phyloP scores from a whole-genome alignment of 73 alveolate genomes.

The Paramecium tetraurelia region DNA sequence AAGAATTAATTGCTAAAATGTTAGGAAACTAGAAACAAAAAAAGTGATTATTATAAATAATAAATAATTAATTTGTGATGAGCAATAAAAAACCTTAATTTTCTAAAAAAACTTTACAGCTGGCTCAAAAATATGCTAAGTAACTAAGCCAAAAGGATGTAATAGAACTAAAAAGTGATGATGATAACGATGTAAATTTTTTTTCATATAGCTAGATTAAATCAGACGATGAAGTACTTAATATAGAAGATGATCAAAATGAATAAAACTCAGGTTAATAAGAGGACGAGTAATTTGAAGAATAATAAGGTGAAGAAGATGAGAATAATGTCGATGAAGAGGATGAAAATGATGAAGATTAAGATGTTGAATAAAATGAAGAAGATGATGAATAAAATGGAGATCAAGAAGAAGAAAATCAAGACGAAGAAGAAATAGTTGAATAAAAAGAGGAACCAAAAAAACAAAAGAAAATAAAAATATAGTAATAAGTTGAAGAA shows the following conservation, averaged over 20 bases:
- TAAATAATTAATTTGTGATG: constrained; percentile 29
- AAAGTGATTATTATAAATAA: not conserved
- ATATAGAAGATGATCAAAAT: not conserved
- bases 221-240: not conserved
- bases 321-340: constrained; percentile 14
- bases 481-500: not conserved
- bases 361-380: not conserved
- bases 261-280: not conserved
- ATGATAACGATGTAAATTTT: not conserved
- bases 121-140: constrained; percentile 14
- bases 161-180: not conserved
- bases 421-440: constrained; percentile 23
- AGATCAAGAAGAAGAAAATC: constrained; percentile 40
- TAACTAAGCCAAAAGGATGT: not conserved
- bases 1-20: not conserved
- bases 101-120: not conserved
- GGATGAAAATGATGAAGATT: constrained; percentile 21
- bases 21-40: not conserved
- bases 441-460: constrained; percentile 42
- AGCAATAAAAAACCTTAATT: constrained; percentile 31
- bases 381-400: constrained; percentile 35
- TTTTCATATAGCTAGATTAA: not conserved
- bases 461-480: not conserved
- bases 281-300: not conserved
- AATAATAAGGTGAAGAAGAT: not conserved